phyloP scores from a whole-genome alignment of 2,329 filamentous ascomycete species.

The Aquanectria penicillioides region DNA sequence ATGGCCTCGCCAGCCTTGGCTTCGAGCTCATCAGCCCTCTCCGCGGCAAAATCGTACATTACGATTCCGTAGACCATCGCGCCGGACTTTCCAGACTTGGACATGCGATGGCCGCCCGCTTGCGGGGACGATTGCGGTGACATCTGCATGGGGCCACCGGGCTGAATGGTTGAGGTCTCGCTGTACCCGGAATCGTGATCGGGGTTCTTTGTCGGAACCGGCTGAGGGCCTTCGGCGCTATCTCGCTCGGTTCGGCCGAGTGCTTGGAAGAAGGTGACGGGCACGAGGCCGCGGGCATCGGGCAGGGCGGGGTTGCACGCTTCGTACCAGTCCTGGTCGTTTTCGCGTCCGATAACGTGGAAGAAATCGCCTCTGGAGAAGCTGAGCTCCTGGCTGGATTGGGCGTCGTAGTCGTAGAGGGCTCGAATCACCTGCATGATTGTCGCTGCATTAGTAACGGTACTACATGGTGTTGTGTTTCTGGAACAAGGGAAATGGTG shows the following conservation, averaged over 20 bases:
- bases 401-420: conserved; percentile 89
- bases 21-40: conserved; percentile 94
- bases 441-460: conserved; percentile 32
- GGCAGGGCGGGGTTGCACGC: conserved; percentile 93
- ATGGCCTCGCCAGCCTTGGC: conserved; percentile 96
- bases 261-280: conserved; percentile 91
- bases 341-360: conserved; percentile 95
- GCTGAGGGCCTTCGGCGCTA: conserved; percentile 71
- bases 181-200: conserved; percentile 92
- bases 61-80: conserved; percentile 97
- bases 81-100: conserved; percentile 67
- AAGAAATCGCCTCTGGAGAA: conserved; percentile 98
- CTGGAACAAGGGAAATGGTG: conserved; percentile 26
- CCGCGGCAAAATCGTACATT: conserved; percentile 95
- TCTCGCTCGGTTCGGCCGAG: conserved; percentile 93
- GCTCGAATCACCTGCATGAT: conserved; percentile 87
- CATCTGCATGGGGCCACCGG: conserved; percentile 11
- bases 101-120: conserved; percentile 56
- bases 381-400: conserved; percentile 80
- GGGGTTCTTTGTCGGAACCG: conserved; percentile 64
- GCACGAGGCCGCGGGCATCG: conserved; percentile 88
- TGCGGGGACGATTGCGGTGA: conserved; percentile 32
- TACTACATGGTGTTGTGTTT: conserved; percentile 20
- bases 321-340: conserved; percentile 97
- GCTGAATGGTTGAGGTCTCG: conserved; percentile 47